A percentile compares a stretch with the other conserved stretches of the same genome.
phyloP scores from a whole-genome alignment of 2,329 filamentous ascomycete genomes.

The Xylaria multiplex region DNA sequence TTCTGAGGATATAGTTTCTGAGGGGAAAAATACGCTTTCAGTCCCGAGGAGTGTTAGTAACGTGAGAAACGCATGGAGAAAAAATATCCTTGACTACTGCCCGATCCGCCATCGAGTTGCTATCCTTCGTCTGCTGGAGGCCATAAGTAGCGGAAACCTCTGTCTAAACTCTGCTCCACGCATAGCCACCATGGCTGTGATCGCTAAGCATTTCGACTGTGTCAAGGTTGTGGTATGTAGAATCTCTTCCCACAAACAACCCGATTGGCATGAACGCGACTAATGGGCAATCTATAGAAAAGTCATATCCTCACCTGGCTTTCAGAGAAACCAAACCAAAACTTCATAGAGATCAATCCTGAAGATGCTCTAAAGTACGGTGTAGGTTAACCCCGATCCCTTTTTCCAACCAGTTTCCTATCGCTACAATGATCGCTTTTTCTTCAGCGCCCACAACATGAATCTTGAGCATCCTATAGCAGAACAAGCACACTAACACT shows the following conservation, averaged over 20 bases:
- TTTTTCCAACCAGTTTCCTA: not conserved
- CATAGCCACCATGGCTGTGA: constrained; percentile 72
- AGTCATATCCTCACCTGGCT: constrained; percentile 69
- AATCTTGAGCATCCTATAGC: not conserved
- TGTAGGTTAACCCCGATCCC: constrained; percentile 11
- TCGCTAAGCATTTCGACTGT: constrained; percentile 69
- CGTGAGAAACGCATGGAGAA: constrained; percentile 36
- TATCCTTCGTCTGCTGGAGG: constrained; percentile 70
- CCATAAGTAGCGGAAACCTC: constrained; percentile 64
- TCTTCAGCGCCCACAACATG: not conserved
- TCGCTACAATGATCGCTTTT: not conserved
- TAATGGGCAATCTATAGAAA: constrained; percentile 43
- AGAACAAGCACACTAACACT: not conserved
- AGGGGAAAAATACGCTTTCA: no score
- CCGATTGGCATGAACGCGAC: not conserved
- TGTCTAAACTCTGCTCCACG: constrained; percentile 72
- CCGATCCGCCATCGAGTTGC: constrained; percentile 69
- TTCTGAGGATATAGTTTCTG: constrained; percentile 32
- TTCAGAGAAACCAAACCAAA: constrained; percentile 61
- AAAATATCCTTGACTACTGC: constrained; percentile 68
- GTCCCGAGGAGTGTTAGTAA: constrained; percentile 39
- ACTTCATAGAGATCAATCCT: constrained; percentile 71
- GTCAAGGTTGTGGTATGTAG: constrained; percentile 54
- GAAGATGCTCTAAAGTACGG: constrained; percentile 70
- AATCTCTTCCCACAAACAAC: not conserved